Base-by-base conservation (phyloP, 2,329 filamentous ascomycete genomes). In the Hymenoscyphus occultus region DNA sequence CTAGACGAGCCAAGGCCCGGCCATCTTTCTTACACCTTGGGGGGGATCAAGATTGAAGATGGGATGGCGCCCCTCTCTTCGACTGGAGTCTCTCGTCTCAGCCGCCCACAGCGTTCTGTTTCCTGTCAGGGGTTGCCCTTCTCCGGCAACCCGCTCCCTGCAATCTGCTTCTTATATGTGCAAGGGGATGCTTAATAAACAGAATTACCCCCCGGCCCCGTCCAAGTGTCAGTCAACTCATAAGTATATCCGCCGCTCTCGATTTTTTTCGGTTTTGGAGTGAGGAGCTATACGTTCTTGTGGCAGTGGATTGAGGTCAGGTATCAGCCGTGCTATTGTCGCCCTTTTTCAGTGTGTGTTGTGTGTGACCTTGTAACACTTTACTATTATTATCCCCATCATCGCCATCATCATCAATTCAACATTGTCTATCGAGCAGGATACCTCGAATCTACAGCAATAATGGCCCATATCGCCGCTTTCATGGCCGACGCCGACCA, bases 391-490 rank as follows among this genome's bases (percentile, higher is more conserved):
- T 35, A 10, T 10, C 35, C 1, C 35, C 35, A 35, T 35, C 35
- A 35, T 35, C 35, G 35, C 35, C 35, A 35, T 35, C 1, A 61
- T 64, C 61, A 64, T 60, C 45, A 51, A 51, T 58, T 56, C 51
- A 65, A 56, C 61, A 60, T 59, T 65, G 59, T 65, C 56, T 63
- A 63, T 65, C 67, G 61, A 70, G 70, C 66, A 64, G 59, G 69
- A 61, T 64, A 65, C 64, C 64, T 68, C 64, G 65, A 67, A 64
- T 28, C 51, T 61, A 60, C 65, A 32, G 66, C 64, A 35, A 56
- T 75, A 88, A 88, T 88, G 85, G 84, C 84, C 77, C 86, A 88
- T 76, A 87, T 88, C 76, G 83, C 82, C 75, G 82, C 79, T 71
- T 86, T 85, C 75, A 80, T 88, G 78, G 77, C 82, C 70, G 80